Evolutionary conservation across 2,329 filamentous ascomycete genomes (phyloP).

Genomic region (Colletotrichum tabaci): DNA sequence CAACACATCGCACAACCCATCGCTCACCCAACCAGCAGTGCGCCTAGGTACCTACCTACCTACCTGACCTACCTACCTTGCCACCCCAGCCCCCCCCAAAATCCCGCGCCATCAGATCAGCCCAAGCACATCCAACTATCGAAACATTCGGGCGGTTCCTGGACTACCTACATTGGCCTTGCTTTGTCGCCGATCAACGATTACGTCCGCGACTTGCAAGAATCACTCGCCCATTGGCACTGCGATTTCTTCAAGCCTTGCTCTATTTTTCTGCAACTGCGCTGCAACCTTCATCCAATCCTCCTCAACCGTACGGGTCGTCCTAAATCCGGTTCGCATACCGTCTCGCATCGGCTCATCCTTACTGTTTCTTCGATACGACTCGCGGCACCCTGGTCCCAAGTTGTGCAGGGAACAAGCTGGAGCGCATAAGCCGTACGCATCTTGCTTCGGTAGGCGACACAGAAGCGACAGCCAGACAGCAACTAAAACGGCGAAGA

Average conservation of each 20-base stretch:
- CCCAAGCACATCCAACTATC: constrained; percentile 18
- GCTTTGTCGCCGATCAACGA: not conserved
- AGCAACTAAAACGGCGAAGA: not conserved
- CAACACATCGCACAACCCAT: not conserved
- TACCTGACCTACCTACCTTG: not conserved
- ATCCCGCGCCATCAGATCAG: constrained; percentile 1
- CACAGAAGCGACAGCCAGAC: constrained; percentile 10
- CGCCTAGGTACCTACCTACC: not conserved
- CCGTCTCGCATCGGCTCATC: constrained; percentile 19
- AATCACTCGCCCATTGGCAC: not conserved
- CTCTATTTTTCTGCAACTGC: not conserved
- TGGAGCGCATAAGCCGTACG: constrained; percentile 35
- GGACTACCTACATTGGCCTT: constrained; percentile 2
- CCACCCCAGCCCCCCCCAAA: not conserved
- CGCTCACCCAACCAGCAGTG: constrained; percentile 16
- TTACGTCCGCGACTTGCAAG: not conserved
- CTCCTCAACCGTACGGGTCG: constrained; percentile 3
- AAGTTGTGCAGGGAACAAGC: constrained; percentile 28
- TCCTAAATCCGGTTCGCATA: constrained; percentile 8
- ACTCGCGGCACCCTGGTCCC: constrained; percentile 21
- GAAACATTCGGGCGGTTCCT: constrained; percentile 31
- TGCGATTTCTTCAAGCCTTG: constrained; percentile 9
- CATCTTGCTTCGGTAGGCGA: constrained; percentile 19
- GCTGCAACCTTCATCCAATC: constrained; percentile 12
- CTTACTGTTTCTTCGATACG: not conserved